Base-by-base conservation (phyloP, 805 yeast species). In the Yamadazyma scolyti region DNA sequence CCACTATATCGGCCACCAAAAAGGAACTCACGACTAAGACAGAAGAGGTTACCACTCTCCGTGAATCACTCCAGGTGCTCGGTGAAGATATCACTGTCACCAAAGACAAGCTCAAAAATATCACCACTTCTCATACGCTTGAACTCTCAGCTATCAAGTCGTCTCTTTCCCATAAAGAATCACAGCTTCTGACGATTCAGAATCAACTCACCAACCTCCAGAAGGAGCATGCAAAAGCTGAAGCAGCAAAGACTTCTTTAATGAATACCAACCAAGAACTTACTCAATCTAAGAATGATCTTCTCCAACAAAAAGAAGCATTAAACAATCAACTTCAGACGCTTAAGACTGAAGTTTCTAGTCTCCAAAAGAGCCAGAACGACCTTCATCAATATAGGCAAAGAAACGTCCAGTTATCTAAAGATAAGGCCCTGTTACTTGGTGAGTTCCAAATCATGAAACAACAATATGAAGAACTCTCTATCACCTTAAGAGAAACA, bases 41-140 rank as follows among this genome's bases (percentile, higher is more conserved):
- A 9, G 83, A 76, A 33, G 95, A 88, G 47, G 59, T 87, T 11
- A 87, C 77, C 27, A 70, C 66, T 31, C 65, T 83, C 30, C 74
- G 79, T 46, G 96, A 87, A 36, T 84, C 82, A 85, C 53, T 89
- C 32, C 71, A 71, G 40, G 77, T 74, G 34, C 68, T 88, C 16
- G 96, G 96, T 1, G 75, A 83, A 46, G 94, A 86, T 29, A 63
- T 88, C 6, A 94, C 88, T 1, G 71, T 73, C 4, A 75, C 87
- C 0, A 76, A 73, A 41, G 86, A 82, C 27, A 59, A 74, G 32
- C 30, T 79, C 13, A 79, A 81, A 43, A n/a, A n/a, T n/a, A n/a
- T n/a, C n/a, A n/a, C n/a, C n/a, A n/a, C n/a, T n/a, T n/a, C n/a
- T n/a, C n/a, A n/a, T n/a, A n/a, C n/a, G n/a, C n/a, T n/a, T n/a